These are phyloP conservation scores for Smallanthus sonchifolius DNA, from an alignment of 129 eudicot species.

Conservation along the genomic window DNA sequence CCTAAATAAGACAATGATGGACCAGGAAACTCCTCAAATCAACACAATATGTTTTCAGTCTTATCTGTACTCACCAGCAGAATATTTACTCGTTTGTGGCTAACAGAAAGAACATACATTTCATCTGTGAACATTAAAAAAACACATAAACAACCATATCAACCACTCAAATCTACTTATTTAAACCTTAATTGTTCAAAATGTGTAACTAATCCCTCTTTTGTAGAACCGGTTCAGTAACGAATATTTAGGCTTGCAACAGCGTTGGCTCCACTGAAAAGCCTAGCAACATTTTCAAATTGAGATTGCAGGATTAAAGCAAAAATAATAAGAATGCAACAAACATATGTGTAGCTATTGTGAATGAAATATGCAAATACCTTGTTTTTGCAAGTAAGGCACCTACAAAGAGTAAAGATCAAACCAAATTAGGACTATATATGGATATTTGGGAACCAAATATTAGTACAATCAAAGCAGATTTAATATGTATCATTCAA, in stretches of 20 bases:
- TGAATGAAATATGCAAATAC: too few relatives aligned
- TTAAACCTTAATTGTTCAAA: background rate
- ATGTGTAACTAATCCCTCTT: constrained; percentile 65
- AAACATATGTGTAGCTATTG: too few relatives aligned
- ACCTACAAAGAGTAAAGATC: too few relatives aligned
- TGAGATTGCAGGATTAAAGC: too few relatives aligned
- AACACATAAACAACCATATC: background rate
- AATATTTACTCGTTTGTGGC: constrained; percentile 63
- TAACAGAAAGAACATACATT: constrained; percentile 93
- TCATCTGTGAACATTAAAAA: constrained; percentile 52
- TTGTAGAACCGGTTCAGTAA: constrained; percentile 53
- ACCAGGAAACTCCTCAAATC: constrained; percentile 69
- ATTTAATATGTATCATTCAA: too few relatives aligned
- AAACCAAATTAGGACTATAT: too few relatives aligned
- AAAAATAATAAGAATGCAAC: too few relatives aligned
- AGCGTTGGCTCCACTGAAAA: constrained; percentile 13
- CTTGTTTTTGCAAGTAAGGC: too few relatives aligned
- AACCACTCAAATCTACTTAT: background rate
- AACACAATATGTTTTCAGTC: constrained; percentile 70
- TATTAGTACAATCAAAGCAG: too few relatives aligned
- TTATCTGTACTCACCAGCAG: constrained; percentile 77
- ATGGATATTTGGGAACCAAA: too few relatives aligned
- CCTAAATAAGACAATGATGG: constrained; percentile 81
- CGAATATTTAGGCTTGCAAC: constrained; percentile 63
- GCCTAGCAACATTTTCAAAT: too few relatives aligned